Conservation (phyloP, 2,329 filamentous ascomycete genomes). For the Cercospora zeae-maydis region DNA sequence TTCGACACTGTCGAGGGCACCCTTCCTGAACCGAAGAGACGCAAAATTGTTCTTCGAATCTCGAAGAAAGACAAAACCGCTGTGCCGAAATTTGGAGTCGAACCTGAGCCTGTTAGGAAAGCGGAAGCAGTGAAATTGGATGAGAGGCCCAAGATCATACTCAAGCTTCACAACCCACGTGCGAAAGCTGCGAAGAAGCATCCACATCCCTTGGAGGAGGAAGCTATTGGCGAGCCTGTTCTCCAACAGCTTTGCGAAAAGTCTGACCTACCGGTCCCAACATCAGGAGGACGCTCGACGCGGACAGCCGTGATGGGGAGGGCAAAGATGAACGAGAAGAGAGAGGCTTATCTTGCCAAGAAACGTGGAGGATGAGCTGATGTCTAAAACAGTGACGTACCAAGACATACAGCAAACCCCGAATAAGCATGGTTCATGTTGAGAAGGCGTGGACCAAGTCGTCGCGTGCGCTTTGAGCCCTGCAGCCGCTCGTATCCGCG, state of each 20-base stretch:
- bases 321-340: not conserved
- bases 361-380: not conserved
- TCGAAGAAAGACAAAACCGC: not conserved
- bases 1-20: not conserved
- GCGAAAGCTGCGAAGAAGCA: not conserved
- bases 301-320: not conserved
- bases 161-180: not conserved
- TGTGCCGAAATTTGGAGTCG: not conserved
- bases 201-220: not conserved
- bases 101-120: not conserved
- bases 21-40: not conserved
- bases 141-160: not conserved
- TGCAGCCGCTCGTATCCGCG: not conserved
- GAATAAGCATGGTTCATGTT: not conserved
- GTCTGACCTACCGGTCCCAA: not conserved
- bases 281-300: not conserved
- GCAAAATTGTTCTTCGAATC: not conserved
- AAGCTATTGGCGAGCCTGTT: not conserved
- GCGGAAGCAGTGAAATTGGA: not conserved
- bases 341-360: not conserved
- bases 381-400: not conserved
- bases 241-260: too few species aligned
- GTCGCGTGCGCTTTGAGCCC: not conserved
- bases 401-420: not conserved
- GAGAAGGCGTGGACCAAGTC: not conserved